Evolutionary conservation across 1,284 basidiomycete species (phyloP), one percentile per base, ranked within the genome.

Genomic region (Violaceomyces palustris): DNA sequence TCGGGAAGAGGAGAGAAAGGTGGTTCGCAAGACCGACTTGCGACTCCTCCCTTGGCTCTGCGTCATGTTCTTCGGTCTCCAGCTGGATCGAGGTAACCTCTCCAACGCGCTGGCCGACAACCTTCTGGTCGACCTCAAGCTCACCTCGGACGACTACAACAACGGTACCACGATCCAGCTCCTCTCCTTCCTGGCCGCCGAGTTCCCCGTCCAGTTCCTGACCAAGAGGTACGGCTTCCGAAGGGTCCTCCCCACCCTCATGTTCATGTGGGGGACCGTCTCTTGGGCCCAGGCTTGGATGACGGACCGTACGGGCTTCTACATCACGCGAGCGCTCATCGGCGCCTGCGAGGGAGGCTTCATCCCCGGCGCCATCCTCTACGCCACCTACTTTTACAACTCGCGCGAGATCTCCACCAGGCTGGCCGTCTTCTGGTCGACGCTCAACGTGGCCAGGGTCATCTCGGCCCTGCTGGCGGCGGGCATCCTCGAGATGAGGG

Each of bases 351-450:
- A 83, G 70, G 82, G 81, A 44, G 82, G 82, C 67, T 79, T 74
- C 45, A 78, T 54, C 18, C 47, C 57, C 12, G 74, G 74, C 48
- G 63, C 67, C 34, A 24, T n/a, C 17, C 57, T 75, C 2, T 76
- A 75, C 30, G 75, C 76, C 10, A 59, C 48, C 19, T 75, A 75
- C 58, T 76, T 64, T 48, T 75, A 69, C 55, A 64, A 47, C 6
- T 33, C 41, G 2, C 27, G 41, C 11, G 74, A 75, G 40, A 61
- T 86, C 3, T 83, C 83, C 0, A 68, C 84, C 32, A 80, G 84
- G 3, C 74, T 85, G 6, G 79, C 82, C 0, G 73, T 79, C 32
- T 85, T 85, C 74, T 86, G 42, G 24, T 39, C 38, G 4, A 43
- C 39, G 11, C 40, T 51, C n/a, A 35, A 39, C n/a, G 11, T 43